Evolutionary conservation across 768 basidiomycete genomes (phyloP).

Genomic region (Infundibulicybe gibba): DNA sequence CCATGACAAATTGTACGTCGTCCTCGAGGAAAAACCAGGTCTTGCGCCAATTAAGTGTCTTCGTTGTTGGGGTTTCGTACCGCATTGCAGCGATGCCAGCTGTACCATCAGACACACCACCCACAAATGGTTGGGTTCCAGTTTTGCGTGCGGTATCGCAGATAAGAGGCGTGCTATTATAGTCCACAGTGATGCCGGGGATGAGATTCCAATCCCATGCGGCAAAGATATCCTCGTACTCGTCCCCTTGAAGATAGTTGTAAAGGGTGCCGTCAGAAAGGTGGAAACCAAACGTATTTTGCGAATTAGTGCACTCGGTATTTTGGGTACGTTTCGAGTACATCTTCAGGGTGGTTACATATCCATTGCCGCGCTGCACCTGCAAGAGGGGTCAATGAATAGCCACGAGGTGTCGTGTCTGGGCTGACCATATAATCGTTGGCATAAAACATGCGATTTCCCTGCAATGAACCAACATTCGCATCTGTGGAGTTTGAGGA

Average conservation of each 20-base stretch:
- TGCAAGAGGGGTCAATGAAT: constrained; percentile 17
- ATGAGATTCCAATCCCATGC: constrained; percentile 79
- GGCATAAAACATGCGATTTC: constrained; percentile 63
- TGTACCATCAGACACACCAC: constrained; percentile 57
- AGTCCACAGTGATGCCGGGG: constrained; percentile 69
- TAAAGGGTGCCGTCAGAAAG: constrained; percentile 63
- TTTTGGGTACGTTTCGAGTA: constrained; percentile 56
- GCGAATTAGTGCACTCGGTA: constrained; percentile 60
- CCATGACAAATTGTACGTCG: constrained; percentile 60
- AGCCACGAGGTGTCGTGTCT: too few species aligned
- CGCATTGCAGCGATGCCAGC: constrained; percentile 63
- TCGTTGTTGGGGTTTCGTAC: constrained; percentile 62
- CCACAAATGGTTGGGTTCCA: constrained; percentile 60
- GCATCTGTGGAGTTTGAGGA: constrained; percentile 28
- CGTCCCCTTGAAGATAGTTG: constrained; percentile 60
- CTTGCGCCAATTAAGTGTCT: constrained; percentile 58
- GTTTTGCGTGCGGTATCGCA: constrained; percentile 38
- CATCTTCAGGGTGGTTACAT: constrained; percentile 63
- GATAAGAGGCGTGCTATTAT: constrained; percentile 40
- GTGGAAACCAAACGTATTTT: constrained; percentile 67
- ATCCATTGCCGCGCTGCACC: constrained; percentile 60
- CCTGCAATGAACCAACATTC: constrained; percentile 49
- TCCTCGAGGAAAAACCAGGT: constrained; percentile 71
- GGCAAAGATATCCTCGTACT: constrained; percentile 73
- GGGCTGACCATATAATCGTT: constrained; percentile 64